phyloP scores from a whole-genome alignment of 2,329 filamentous ascomycete genomes.

The Dactylellina cionopaga region DNA sequence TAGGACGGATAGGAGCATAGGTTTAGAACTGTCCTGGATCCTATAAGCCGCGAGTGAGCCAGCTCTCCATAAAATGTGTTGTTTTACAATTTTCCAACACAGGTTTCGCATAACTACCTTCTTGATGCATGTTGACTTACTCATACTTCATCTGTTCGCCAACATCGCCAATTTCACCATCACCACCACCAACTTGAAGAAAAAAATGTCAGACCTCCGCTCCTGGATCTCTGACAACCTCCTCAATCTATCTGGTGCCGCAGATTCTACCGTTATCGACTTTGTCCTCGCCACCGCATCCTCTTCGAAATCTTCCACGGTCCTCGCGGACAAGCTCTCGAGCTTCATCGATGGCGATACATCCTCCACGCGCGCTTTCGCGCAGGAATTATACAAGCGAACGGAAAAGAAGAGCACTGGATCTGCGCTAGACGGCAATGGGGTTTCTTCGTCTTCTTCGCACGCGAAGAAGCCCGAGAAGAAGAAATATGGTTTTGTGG shows the following conservation, averaged over 20 bases:
- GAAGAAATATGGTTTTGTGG: slow-evolving; percentile 74
- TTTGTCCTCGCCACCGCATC: slow-evolving; percentile 68
- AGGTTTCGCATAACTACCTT: too few relatives aligned
- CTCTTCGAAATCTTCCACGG: slow-evolving; percentile 64
- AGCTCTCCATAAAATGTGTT: too few relatives aligned
- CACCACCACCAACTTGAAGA: neutral
- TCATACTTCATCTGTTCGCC: too few relatives aligned
- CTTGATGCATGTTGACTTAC: too few relatives aligned
- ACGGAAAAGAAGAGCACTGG: slow-evolving; percentile 53
- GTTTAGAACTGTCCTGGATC: too few relatives aligned
- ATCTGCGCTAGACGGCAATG: slow-evolving; percentile 14
- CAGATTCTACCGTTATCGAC: slow-evolving; percentile 68
- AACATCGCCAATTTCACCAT: neutral
- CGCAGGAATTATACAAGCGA: slow-evolving; percentile 57
- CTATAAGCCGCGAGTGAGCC: too few relatives aligned
- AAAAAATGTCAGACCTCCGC: slow-evolving; percentile 54
- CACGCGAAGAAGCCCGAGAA: slow-evolving; percentile 49
- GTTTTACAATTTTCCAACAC: too few relatives aligned
- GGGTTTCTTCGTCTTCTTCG: slow-evolving; percentile 12
- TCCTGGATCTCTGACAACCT: slow-evolving; percentile 57
- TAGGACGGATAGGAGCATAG: too few relatives aligned
- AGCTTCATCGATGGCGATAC: slow-evolving; percentile 65
- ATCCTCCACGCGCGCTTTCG: slow-evolving; percentile 61
- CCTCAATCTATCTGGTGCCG: slow-evolving; percentile 65
- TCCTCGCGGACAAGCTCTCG: slow-evolving; percentile 66